Percentiles rank a stretch among this genome's conserved stretches.
These are phyloP conservation scores for Butyriboletus loyo DNA, from an alignment of 768 basidiomycete genomes.

Conservation along the genomic window DNA sequence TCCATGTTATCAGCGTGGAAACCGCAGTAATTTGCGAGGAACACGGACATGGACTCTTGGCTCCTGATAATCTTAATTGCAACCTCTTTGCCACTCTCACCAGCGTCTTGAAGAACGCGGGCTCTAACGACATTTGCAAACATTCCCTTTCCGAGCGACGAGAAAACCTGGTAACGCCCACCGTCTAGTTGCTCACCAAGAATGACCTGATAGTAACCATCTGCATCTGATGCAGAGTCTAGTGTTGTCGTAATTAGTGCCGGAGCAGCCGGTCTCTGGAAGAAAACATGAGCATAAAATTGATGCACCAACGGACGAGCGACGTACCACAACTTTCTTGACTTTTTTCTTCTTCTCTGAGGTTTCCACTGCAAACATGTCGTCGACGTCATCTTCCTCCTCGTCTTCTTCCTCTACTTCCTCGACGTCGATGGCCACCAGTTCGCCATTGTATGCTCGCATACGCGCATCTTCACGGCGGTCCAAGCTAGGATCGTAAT, in stretches of 20 bases:
- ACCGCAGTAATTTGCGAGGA: slow-evolving; percentile 1
- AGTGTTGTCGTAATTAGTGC: slow-evolving; percentile 72
- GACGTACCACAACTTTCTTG: slow-evolving; percentile 54
- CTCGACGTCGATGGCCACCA: slow-evolving; percentile 41
- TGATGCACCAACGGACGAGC: neutral
- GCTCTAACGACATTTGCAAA: slow-evolving; percentile 96
- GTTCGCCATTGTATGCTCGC: slow-evolving; percentile 45
- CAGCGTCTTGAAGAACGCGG: slow-evolving; percentile 66
- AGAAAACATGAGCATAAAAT: slow-evolving; percentile 1
- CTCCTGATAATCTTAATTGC: slow-evolving; percentile 96
- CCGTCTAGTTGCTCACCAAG: slow-evolving; percentile 92
- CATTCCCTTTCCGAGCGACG: slow-evolving; percentile 97
- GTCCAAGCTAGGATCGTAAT: slow-evolving; percentile 86
- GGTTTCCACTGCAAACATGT: slow-evolving; percentile 83
- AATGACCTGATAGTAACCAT: slow-evolving; percentile 94
- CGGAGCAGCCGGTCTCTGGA: slow-evolving; percentile 50
- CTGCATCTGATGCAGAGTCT: slow-evolving; percentile 89
- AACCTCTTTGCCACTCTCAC: slow-evolving; percentile 67
- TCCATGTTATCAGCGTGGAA: slow-evolving; percentile 4
- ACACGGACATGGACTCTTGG: slow-evolving; percentile 91
- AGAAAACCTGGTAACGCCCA: slow-evolving; percentile 92
- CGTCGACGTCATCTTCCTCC: slow-evolving; percentile 86
- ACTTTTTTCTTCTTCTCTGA: slow-evolving; percentile 51
- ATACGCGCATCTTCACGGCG: slow-evolving; percentile 80
- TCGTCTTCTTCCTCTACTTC: slow-evolving; percentile 58